Evolutionary conservation across 257 asterid genomes (phyloP).

Genomic region (Nicotiana obtusifolia): DNA sequence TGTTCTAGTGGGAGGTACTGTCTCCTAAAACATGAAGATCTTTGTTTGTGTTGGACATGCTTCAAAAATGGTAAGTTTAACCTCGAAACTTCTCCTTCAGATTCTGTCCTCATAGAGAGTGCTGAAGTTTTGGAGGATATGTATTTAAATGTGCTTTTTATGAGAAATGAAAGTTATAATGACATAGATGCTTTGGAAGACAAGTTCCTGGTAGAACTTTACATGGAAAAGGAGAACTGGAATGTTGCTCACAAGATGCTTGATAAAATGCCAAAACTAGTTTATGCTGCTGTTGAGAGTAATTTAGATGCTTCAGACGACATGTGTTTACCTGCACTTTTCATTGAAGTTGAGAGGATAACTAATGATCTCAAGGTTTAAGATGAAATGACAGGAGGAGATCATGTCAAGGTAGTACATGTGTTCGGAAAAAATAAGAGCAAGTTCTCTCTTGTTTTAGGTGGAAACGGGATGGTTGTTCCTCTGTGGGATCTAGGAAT

Average conservation of each 20-base stretch:
- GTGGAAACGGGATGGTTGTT: background rate
- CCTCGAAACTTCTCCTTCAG: background rate
- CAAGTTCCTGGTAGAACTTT: no score
- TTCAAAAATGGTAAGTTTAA: background rate
- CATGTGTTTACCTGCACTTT: background rate
- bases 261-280: background rate
- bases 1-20: background rate
- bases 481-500: background rate
- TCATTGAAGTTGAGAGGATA: background rate
- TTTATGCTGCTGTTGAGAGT: background rate
- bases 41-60: background rate
- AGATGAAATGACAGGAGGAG: background rate
- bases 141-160: background rate
- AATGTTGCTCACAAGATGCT: background rate
- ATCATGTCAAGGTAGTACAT: background rate
- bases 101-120: background rate
- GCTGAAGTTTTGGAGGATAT: background rate
- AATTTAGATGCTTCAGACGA: background rate
- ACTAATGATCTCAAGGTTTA: background rate
- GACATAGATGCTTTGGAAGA: background rate
- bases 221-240: background rate
- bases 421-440: background rate
- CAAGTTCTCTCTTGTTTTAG: background rate
- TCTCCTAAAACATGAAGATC: slow-evolving; percentile 24
- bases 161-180: background rate